Evolutionary conservation across 2,329 filamentous ascomycete genomes (phyloP), one percentile per base, ranked within the genome.

Genomic region (Cercospora brassicicola): DNA sequence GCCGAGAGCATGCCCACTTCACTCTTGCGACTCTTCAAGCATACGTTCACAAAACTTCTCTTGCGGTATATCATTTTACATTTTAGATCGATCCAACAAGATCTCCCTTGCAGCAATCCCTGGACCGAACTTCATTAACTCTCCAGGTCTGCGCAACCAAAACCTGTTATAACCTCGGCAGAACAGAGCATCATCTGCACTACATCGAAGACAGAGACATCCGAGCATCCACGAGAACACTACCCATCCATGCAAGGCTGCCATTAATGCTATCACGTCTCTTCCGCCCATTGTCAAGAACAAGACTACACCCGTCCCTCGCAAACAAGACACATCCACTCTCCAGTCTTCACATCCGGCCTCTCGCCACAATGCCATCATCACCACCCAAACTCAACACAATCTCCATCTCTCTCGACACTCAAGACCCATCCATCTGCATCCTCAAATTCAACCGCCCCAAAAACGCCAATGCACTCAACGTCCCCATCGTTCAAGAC

Each of bases 401-500:
- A 36, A 59, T 73, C 51, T 62, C 70, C 28, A 66, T 73, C 31
- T 60, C 68, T 15, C 59, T 72, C 30, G 69, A 73, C 63, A 62
- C 63, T 36, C 36, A 64, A 48, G 59, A 67, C 31, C 53, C 61
- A 4, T 36, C 45, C 15, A 73, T 73, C 53, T 71, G 67, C 15
- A 62, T 73, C 33, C 59, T 73, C 33, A 73, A 71, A 59, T 73
- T 69, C 65, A 73, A 72, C 39, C 59, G 72, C 11, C 72, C 72
- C 13, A 71, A 72, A 53, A 66, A 69, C 39, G 72, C 71, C 45
- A 73, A 73, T 36, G 66, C 72, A 3, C 56, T 73, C 30, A 72
- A 71, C 26, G 69, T 67, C 5, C 65, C 69, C 8, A 53, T 69
- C 1, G 63, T 73, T 1, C 60, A 71, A 45, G 71, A 73, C 53